A percentile compares a stretch with the other conserved stretches of the same genome.
Evolutionary conservation across 208 protist genomes (phyloP).

Genomic region (Crithidia expoeki): DNA sequence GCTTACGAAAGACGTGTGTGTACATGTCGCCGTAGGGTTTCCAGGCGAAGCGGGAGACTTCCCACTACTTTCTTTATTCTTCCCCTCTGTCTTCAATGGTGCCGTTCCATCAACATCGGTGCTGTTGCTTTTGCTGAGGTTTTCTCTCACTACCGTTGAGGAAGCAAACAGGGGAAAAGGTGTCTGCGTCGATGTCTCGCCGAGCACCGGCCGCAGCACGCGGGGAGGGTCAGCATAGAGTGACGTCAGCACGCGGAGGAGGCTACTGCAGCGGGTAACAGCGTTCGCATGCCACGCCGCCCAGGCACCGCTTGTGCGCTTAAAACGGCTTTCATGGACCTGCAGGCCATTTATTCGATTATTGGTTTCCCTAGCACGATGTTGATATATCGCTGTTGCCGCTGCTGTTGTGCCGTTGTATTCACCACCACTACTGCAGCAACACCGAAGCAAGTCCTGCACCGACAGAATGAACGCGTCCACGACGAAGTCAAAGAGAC

Average conservation of each 20-base stretch:
- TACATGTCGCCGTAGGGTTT: neutral
- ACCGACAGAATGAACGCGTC: conserved; percentile 24
- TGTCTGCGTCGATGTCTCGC: neutral
- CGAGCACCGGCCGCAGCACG: conserved; percentile 10
- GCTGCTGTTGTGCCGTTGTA: neutral
- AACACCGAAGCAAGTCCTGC: conserved; percentile 16
- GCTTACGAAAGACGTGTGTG: neutral
- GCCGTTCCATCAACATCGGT: neutral
- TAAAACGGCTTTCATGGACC: neutral
- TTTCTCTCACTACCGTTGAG: neutral
- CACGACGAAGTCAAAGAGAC: conserved; percentile 20
- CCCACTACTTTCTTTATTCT: neutral
- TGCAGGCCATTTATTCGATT: too few species aligned
- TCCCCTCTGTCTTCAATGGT: neutral
- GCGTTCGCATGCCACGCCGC: neutral
- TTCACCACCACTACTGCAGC: neutral
- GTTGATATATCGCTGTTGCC: neutral
- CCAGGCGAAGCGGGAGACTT: neutral
- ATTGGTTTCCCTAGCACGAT: too few species aligned
- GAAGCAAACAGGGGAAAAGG: neutral
- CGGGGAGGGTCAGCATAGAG: conserved; percentile 27
- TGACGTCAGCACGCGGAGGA: conserved; percentile 23
- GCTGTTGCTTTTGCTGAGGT: neutral
- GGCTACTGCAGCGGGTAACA: neutral
- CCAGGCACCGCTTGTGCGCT: neutral